Base-by-base conservation (phyloP, 2,329 filamentous ascomycete genomes). In the Paramyrothecium roridum region DNA sequence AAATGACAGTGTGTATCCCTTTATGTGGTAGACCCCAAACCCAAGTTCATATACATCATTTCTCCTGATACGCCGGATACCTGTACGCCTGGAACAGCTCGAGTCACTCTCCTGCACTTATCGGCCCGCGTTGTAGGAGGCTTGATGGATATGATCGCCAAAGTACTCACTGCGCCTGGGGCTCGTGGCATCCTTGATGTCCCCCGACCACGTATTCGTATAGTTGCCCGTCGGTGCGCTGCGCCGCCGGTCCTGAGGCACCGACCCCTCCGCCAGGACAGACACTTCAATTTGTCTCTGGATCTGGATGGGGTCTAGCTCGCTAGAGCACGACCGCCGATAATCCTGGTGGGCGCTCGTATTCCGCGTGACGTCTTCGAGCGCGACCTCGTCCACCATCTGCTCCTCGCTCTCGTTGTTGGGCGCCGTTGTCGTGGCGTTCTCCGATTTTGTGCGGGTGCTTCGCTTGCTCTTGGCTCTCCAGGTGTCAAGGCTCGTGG, bases 341-440 rank as follows among this genome's bases (percentile, higher is more conserved):
- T n/a, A 20, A 0, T 56, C 43, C 8, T 51, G 40, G 22, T 22
- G 56, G 26, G 54, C 33, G 3, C 17, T 50, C 2, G 54, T 21
- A 17, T 55, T 53, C 19, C 51, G 52, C 4, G 52, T 61, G 2
- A 59, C 50, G 12, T 65, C 53, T n/a, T 61, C 54, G 30, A 67
- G 61, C 12, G 46, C 52, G 8, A 65, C 26, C 1, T 54, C 49
- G 3, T 64, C 59, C 12, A 63, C 55, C 22, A 65, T 65, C 8
- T 53, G 59, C 26, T 62, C 57, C 43, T 66, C 63, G 57, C 61
- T 67, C 34, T 62, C 64, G 21, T 58, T 61, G 19, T 60, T 57
- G 1, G 57, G 59, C 23, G 60, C 33, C 16, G 60, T 40, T 19
- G 59, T 52, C n/a, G 61, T 58, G 16, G 57, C 45, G 13, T 63